Base-by-base conservation (phyloP, 805 yeast genomes). In the Tetrapisispora nanseiensis region DNA sequence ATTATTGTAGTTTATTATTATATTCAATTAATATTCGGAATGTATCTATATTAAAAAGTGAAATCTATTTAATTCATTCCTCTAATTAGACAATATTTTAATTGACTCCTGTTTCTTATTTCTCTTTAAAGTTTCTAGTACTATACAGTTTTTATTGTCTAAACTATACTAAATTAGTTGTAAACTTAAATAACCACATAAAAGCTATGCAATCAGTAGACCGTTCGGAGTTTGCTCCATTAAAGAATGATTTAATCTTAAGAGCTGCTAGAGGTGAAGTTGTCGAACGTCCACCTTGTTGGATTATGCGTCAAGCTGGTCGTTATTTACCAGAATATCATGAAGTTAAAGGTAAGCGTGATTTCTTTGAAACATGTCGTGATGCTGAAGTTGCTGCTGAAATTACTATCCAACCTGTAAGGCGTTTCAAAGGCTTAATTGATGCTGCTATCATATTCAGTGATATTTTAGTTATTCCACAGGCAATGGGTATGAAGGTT, bases 251-350 rank as follows among this genome's bases (percentile, higher is more conserved):
- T 59, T 71, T 90, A 56, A 82, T 92, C 29, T 69, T 92, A 49
- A 72, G 98, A 54, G 96, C 97, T 3, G 97, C 97, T 10, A 72
- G 72, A 50, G 97, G 82, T 40, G 95, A 90, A 59, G 68, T 67
- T 46, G 97, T 90, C 32, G 97, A 92, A 65, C 78, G 98, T 60
- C 97, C 98, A 2, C 98, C 98, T 16, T 78, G 92, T 46, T 92
- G 97, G 97, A 82, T 89, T 51, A 87, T 87, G 97, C 78, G 97
- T 65, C 97, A 87, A 69, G 97, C 97, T n/a, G 97, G 97, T 16
- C 73, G 97, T 47, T 87, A 89, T 55, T 68, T 71, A 28, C 95
- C 95, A 23, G 95, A 92, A 60, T 92, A 92, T 61, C 95, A 89
- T 61, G 75, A 78, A 58, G 96, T 79, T 37, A 92, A 92, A 59